Conservation (phyloP, 192 early-diverging fungal genomes). For the Entomortierella chlamydospora region DNA sequence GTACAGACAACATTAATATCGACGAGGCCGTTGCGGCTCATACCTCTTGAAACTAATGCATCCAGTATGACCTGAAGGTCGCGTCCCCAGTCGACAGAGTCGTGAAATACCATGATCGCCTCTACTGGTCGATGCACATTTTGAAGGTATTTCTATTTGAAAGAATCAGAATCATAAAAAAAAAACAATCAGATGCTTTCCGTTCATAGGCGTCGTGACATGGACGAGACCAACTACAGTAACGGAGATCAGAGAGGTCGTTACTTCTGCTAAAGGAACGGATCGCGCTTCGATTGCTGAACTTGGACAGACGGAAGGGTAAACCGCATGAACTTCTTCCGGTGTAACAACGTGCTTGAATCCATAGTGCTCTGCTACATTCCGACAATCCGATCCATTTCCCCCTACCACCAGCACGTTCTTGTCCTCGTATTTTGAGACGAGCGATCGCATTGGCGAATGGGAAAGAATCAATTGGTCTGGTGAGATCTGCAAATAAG, state of each 20-base stretch:
- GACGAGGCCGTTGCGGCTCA: too few species aligned
- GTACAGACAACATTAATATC: too few species aligned
- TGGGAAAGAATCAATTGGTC: constrained; percentile 84
- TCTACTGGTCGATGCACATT: constrained; percentile 69
- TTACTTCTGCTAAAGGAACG: constrained; percentile 34
- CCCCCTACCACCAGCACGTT: constrained; percentile 86
- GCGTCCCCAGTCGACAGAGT: constrained; percentile 88
- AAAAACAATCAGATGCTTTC: neutral
- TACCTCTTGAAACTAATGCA: constrained; percentile 55
- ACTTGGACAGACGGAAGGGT: constrained; percentile 66
- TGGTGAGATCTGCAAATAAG: constrained; percentile 59
- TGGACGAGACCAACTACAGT: too few species aligned
- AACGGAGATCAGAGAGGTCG: neutral
- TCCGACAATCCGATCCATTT: constrained; percentile 62
- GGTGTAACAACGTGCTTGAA: constrained; percentile 71
- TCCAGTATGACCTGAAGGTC: constrained; percentile 88
- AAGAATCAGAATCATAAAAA: neutral
- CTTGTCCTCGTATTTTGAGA: constrained; percentile 66
- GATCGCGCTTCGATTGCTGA: constrained; percentile 28
- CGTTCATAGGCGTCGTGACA: neutral
- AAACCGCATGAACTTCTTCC: constrained; percentile 67
- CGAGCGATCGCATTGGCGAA: constrained; percentile 84
- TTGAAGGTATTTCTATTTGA: constrained; percentile 52
- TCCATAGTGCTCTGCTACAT: constrained; percentile 76
- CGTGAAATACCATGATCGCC: constrained; percentile 88